Evolutionary conservation across 306 rosid species (phyloP).

Genomic region (Fragaria nilgerrensis): DNA sequence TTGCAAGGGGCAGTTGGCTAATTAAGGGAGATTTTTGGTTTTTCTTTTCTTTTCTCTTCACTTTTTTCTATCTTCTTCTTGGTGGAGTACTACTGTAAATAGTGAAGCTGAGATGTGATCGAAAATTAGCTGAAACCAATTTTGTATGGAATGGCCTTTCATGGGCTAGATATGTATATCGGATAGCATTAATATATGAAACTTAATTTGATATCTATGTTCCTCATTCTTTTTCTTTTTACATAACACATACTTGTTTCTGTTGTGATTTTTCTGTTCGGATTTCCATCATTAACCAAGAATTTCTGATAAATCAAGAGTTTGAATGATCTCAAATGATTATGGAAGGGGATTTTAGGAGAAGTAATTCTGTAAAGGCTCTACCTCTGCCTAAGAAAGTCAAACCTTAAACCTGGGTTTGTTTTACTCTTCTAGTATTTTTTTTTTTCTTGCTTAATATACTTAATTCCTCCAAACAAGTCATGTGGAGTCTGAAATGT

Average conservation of each 20-base stretch:
- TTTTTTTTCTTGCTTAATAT: background rate
- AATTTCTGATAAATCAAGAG: background rate
- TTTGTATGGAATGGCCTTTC: constrained; percentile 26
- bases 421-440: background rate
- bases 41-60: background rate
- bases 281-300: background rate
- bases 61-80: background rate
- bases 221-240: background rate
- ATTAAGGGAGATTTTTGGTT: background rate
- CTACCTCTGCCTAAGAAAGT: background rate
- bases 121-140: constrained; percentile 20
- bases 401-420: constrained; percentile 7
- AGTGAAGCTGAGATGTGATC: constrained; percentile 13
- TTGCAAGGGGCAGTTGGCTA: background rate
- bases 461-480: background rate
- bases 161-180: constrained; percentile 44
- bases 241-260: background rate
- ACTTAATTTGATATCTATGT: too few relatives aligned
- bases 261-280: background rate
- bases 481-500: background rate
- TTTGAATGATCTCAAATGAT: background rate
- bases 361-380: background rate
- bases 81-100: constrained; percentile 26
- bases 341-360: background rate
- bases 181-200: constrained; percentile 33